Evolutionary conservation across 345 rosid species (phyloP).

Genomic region (Eucalyptus globulus): DNA sequence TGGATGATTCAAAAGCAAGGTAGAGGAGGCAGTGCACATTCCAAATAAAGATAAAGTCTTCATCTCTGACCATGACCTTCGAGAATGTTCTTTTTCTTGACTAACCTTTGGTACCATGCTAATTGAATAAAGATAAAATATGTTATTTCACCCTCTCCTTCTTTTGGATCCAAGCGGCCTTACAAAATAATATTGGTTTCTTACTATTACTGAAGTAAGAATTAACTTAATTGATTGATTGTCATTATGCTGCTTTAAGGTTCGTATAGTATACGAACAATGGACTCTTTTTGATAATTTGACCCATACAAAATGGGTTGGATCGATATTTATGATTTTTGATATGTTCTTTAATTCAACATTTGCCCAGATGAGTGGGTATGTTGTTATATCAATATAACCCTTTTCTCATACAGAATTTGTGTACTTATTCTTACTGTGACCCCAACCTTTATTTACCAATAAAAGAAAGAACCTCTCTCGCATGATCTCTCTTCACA

Average conservation of each 20-base stretch:
- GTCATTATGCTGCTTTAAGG: too few relatives aligned
- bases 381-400: not conserved
- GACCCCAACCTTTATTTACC: not conserved
- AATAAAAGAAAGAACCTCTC: accelerated
- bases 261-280: accelerated
- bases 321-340: not conserved
- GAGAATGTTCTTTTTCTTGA: not conserved
- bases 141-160: not conserved
- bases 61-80: not conserved
- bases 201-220: accelerated
- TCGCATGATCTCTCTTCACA: not conserved
- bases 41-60: not conserved
- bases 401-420: not conserved
- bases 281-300: not conserved
- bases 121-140: not conserved
- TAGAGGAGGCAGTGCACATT: not conserved
- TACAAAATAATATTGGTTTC: not conserved
- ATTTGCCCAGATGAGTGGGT: accelerated
- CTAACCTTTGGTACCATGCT: not conserved
- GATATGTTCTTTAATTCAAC: not conserved
- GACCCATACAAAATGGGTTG: accelerated
- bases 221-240: not conserved
- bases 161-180: not conserved
- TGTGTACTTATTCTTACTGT: not conserved
- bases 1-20: not conserved